Evolutionary conservation across 1,284 basidiomycete genomes (phyloP), one percentile per base, ranked within the genome.

Genomic region (Sporisorium iseilematis-ciliati): DNA sequence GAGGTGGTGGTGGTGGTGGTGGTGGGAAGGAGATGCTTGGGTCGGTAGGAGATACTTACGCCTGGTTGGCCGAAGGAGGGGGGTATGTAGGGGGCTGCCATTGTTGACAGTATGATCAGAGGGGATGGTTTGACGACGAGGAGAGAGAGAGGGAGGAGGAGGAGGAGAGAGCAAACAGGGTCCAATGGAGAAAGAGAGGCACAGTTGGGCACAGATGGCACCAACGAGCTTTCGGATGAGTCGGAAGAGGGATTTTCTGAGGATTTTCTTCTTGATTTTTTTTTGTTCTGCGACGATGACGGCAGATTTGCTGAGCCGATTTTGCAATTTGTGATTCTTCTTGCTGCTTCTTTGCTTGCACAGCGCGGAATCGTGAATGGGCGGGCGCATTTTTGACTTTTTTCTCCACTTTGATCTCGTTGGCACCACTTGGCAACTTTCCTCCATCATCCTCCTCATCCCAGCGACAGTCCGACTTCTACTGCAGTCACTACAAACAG

Each of bases 11-110:
- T 45, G 18, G 48, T 11, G 29, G 57, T 3, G 54, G 46, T 26
- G 31, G 65, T 45, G 18, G 48, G 16, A 23, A 54, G 41, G 0
- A 77, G 63, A 1, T 45, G 41, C 40, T 77, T 73, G 35, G 75
- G 75, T 53, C 56, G 69, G 35, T 77, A 77, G 43, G 70, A 64
- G 54, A 77, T 70, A 65, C 70, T 69, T 61, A 77, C 68, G 40
- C 75, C 75, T 52, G 75, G 75, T 53, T 73, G 70, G 14, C 75
- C 73, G 41, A 75, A 75, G 10, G 67, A 70, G 20, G 73, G 67
- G 7, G 73, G 73, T 21, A 66, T 75, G 54, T 75, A 74, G 29
- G 61, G 48, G 14, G 60, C 45, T 18, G n/a, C 25, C 18, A n/a
- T 51, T 42, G 33, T 41, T 33, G 54, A 33, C 31, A 33, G 35